Evolutionary conservation across 2,329 filamentous ascomycete species (phyloP).

Genomic region (Phialophora macrospora): DNA sequence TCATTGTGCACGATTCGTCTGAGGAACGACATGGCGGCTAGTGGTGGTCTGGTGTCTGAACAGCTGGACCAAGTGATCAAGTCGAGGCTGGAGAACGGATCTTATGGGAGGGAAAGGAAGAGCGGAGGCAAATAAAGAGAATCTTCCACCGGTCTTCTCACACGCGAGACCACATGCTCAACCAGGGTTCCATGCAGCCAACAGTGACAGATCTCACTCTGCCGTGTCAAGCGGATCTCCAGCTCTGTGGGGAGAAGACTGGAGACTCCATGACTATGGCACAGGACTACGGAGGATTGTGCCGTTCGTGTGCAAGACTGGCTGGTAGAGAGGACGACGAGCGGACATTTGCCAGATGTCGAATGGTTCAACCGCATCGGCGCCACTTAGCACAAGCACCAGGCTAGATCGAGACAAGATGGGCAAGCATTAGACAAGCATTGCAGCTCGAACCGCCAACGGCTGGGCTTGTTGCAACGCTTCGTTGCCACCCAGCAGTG

Average conservation of each 20-base stretch:
- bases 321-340: not conserved
- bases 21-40: slow-evolving; percentile 49
- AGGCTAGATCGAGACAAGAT: slow-evolving; percentile 25
- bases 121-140: slow-evolving; percentile 13
- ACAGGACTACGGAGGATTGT: not conserved
- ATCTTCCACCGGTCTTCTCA: slow-evolving; percentile 13
- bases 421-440: slow-evolving; percentile 23
- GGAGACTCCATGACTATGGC: slow-evolving; percentile 20
- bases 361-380: slow-evolving; percentile 18
- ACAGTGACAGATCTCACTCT: not conserved
- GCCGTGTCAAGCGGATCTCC: slow-evolving; percentile 26
- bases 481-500: slow-evolving; percentile 12
- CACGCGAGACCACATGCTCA: slow-evolving; percentile 20
- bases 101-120: slow-evolving; percentile 1
- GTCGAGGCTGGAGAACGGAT: slow-evolving; percentile 3
- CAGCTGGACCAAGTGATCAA: not conserved
- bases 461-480: slow-evolving; percentile 23
- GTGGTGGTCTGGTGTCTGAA: not conserved
- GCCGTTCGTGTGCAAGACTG: slow-evolving; percentile 5
- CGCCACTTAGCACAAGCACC: slow-evolving; percentile 11
- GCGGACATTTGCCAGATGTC: slow-evolving; percentile 24
- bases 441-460: slow-evolving; percentile 1
- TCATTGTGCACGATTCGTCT: slow-evolving; percentile 69
- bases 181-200: slow-evolving; percentile 16
- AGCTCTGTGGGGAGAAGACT: slow-evolving; percentile 13